phyloP scores from a whole-genome alignment of 2,329 filamentous ascomycete genomes.

The Scedosporium minutisporum region DNA sequence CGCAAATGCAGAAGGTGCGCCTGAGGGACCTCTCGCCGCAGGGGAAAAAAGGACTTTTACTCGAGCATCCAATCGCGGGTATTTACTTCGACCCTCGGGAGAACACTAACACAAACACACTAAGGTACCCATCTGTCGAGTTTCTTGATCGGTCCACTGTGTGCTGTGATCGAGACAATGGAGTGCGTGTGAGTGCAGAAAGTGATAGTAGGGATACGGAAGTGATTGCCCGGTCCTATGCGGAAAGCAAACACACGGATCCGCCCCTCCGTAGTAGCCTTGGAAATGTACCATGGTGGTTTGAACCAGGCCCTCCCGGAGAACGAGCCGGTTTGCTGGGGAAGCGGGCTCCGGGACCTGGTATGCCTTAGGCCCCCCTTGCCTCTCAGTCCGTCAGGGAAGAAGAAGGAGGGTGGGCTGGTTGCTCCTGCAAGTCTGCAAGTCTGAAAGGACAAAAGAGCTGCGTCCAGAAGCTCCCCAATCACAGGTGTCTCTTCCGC shows the following conservation, averaged over 20 bases:
- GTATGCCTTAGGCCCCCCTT: background rate
- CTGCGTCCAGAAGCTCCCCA: background rate
- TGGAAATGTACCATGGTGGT: background rate
- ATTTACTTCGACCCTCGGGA: background rate
- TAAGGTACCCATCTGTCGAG: background rate
- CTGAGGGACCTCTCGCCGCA: background rate
- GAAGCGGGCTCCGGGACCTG: background rate
- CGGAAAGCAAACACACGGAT: background rate
- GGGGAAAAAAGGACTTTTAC: background rate
- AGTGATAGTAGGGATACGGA: background rate
- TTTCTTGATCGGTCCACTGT: background rate
- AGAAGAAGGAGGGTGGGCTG: too few relatives aligned
- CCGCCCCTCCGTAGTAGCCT: background rate
- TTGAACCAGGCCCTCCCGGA: background rate
- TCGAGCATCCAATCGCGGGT: background rate
- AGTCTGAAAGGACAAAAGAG: background rate
- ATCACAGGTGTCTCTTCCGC: background rate
- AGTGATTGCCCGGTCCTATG: background rate
- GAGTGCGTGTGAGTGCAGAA: background rate
- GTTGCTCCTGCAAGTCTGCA: background rate
- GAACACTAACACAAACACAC: background rate
- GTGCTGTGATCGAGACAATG: background rate
- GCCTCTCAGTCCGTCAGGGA: background rate
- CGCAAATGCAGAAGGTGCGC: background rate
- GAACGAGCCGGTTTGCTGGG: constrained; percentile 5